These are phyloP conservation scores for Saccharomycopsis fodiens DNA, from an alignment of 805 yeast species.

Conservation along the genomic window DNA sequence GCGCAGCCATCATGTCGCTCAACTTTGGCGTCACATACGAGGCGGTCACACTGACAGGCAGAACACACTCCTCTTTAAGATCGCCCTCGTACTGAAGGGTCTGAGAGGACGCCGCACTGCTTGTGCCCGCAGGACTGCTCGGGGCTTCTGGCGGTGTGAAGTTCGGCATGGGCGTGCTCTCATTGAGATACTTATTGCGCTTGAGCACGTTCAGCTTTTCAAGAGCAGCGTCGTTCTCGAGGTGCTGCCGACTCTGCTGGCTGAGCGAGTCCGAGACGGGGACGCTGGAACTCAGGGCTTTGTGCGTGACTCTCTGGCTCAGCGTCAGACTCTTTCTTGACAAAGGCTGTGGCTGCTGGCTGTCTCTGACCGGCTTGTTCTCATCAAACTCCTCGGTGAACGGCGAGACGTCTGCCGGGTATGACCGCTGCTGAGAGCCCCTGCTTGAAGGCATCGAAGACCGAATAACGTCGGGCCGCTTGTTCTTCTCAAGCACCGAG, in stretches of 20 bases:
- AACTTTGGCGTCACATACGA: conserved; percentile 14
- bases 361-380: not conserved
- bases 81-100: conserved; percentile 4
- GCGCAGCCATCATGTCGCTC: not conserved
- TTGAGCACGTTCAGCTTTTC: conserved; percentile 2
- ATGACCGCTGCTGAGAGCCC: conserved; percentile 2
- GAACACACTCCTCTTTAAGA: conserved; percentile 8
- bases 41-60: conserved; percentile 13
- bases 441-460: conserved; percentile 8
- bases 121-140: conserved; percentile 9
- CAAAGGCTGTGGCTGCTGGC: not conserved
- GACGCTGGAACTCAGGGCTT: conserved; percentile 2
- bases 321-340: not conserved
- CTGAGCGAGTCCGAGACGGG: not conserved
- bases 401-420: not conserved
- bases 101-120: conserved; percentile 15
- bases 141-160: conserved; percentile 14
- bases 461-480: not conserved
- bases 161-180: conserved; percentile 8
- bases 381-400: not conserved
- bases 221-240: conserved; percentile 3
- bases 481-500: conserved; percentile 12
- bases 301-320: not conserved
- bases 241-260: conserved; percentile 1
- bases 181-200: conserved; percentile 10